These are phyloP conservation scores for Solanum aculeatissimum DNA, from an alignment of 305 asterid genomes.

Conservation along the genomic window DNA sequence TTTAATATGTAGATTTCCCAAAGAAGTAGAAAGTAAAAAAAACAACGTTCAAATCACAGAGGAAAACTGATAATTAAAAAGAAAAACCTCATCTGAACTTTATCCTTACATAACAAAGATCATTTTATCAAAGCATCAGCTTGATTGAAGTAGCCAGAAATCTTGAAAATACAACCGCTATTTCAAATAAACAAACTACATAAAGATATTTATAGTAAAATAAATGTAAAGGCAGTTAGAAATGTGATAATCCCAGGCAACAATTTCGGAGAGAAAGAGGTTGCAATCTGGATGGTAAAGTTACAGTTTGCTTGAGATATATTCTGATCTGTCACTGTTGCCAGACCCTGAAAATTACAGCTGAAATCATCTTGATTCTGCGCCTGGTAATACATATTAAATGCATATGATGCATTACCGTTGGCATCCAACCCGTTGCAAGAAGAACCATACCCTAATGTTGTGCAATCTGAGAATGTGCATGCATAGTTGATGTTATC, in stretches of 20 bases:
- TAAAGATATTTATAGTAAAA: constrained; percentile 11
- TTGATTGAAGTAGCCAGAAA: not conserved
- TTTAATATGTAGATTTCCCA: not conserved
- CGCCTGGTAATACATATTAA: constrained; percentile 74
- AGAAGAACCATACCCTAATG: constrained; percentile 87
- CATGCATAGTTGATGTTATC: constrained; percentile 73
- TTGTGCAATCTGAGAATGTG: constrained; percentile 74
- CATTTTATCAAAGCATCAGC: not conserved
- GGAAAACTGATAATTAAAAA: not conserved
- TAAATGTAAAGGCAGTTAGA: constrained; percentile 7
- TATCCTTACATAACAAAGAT: not conserved
- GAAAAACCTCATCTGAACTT: not conserved
- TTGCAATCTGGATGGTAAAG: constrained; percentile 67
- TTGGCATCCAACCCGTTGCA: constrained; percentile 75
- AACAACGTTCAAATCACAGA: not conserved
- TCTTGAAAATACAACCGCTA: not conserved
- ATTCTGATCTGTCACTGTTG: constrained; percentile 52
- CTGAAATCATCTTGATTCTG: constrained; percentile 46
- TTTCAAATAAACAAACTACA: constrained; percentile 14
- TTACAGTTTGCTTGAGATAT: constrained; percentile 78
- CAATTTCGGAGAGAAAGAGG: constrained; percentile 23
- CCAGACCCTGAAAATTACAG: constrained; percentile 79
- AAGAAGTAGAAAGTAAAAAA: not conserved
- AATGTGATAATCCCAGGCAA: constrained; percentile 6
- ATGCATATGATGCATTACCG: constrained; percentile 84